Base-by-base conservation (phyloP, 2,329 filamentous ascomycete genomes). In the Aspergillus melleus region DNA sequence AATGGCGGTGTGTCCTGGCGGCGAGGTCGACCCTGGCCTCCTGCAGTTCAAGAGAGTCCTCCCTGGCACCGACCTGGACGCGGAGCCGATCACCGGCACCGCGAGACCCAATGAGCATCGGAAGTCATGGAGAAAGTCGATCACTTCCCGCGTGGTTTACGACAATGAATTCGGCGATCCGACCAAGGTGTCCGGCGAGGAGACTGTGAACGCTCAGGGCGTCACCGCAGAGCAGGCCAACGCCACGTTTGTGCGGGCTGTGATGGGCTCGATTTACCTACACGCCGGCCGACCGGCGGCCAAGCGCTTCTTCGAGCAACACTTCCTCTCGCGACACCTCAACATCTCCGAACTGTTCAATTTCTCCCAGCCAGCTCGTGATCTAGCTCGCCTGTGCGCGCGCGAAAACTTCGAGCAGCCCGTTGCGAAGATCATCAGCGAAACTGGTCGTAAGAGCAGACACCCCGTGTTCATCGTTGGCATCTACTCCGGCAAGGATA, bases 401-500 rank as follows among this genome's bases (percentile, higher is more conserved):
- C 84, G 95, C 61, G 95, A 99, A 80, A 89, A 90, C 64, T 98
- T 98, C 76, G 91, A 96, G 68, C 76, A 86, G 9, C 95, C 95
- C 0, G 85, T 97, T 26, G 95, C 95, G 16, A 87, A 93, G 59
- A 85, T 99, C 56, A 84, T 96, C 68, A 91, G 88, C 69, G 95
- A 99, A 81, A 98, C 95, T 3, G 95, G 95, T 74, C 87, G 95
- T 60, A 76, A 85, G 67, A 95, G 90, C 70, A 86, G 90, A 74
- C 90, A 90, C 60, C 94, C 95, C 16, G 95, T 99, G 16, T 98
- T 89, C 71, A 88, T 97, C 30, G 93, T 99, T 14, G 95, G 94
- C 60, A 93, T 99, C 62, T 99, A 90, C 80, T 96, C 90, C 66
- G 95, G 94, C 54, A 82, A 84, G 61, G 93, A 99, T 74, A 94